phyloP scores from a whole-genome alignment of 306 rosid genomes.

The Cucurbita maxima region DNA sequence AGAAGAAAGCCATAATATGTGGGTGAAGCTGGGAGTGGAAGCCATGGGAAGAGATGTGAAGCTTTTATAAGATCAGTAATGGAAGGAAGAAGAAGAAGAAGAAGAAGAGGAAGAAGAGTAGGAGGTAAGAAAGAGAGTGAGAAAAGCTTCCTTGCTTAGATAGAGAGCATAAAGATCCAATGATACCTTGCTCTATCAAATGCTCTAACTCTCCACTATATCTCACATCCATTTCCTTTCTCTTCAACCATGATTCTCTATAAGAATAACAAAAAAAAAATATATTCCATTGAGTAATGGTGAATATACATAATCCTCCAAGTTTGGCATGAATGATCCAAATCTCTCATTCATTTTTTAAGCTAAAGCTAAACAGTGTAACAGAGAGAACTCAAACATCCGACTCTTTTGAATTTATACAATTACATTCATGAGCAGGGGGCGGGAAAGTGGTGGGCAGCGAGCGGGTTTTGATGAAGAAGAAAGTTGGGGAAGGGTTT shows the following conservation, averaged over 20 bases:
- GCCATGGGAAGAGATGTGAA: neutral
- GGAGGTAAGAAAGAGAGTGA: neutral
- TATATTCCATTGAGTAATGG: neutral
- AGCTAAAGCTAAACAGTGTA: neutral
- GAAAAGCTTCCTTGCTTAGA: constrained; percentile 2
- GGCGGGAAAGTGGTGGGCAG: too few species aligned
- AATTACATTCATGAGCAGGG: too few species aligned
- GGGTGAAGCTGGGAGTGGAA: neutral
- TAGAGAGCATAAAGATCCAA: neutral
- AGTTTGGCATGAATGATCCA: too few species aligned
- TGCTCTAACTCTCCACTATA: neutral
- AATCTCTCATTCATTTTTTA: neutral
- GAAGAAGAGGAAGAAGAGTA: neutral
- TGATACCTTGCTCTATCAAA: constrained; percentile 1
- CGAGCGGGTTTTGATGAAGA: too few species aligned
- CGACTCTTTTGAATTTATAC: neutral
- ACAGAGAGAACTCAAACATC: neutral
- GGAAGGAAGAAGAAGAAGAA: neutral
- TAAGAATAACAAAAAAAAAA: neutral
- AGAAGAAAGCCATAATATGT: neutral
- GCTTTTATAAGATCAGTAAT: neutral
- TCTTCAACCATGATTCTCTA: neutral
- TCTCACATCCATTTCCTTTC: neutral
- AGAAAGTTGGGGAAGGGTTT: too few species aligned
- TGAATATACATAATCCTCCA: neutral